Conservation (phyloP, 208 protist species). For the Trypanosoma grayi region DNA sequence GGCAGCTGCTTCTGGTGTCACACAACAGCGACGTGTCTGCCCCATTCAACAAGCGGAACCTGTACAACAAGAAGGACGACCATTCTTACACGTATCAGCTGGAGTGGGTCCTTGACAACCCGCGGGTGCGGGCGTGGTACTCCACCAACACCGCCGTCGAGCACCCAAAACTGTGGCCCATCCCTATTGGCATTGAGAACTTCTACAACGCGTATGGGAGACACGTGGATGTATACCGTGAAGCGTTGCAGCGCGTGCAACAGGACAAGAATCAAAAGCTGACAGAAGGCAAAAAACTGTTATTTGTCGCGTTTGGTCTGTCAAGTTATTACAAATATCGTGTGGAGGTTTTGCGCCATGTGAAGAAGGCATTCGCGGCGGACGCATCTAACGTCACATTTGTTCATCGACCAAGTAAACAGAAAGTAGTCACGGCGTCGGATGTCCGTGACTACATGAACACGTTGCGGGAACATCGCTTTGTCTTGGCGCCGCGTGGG, state of each 20-base stretch:
- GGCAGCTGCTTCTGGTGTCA: conserved; percentile 17
- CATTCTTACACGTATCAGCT: conserved; percentile 12
- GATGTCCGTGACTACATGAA: not conserved
- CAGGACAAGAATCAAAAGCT: not conserved
- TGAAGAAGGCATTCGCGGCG: not conserved
- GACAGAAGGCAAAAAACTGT: not conserved
- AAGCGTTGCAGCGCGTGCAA: not conserved
- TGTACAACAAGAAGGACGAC: conserved; percentile 13
- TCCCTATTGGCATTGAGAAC: conserved; percentile 34
- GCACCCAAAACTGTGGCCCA: conserved; percentile 24
- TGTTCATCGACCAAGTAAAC: not conserved
- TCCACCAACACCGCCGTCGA: conserved; percentile 20
- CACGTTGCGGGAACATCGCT: not conserved
- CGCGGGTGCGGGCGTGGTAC: conserved; percentile 18
- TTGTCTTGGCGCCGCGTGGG: conserved; percentile 24
- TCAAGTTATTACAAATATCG: conserved; percentile 7
- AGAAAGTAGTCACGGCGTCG: not conserved
- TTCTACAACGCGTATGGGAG: conserved; percentile 20
- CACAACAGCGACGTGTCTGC: conserved; percentile 33
- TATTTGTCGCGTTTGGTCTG: conserved; percentile 7
- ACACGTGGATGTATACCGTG: conserved; percentile 18
- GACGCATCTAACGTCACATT: not conserved
- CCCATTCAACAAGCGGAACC: conserved; percentile 17
- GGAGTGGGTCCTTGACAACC: conserved; percentile 15
- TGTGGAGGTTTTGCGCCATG: not conserved